Percentiles rank a stretch among this genome's conserved stretches.
Evolutionary conservation across 2,329 filamentous ascomycete species (phyloP).

Genomic region (Emergomyces pasteurianus): DNA sequence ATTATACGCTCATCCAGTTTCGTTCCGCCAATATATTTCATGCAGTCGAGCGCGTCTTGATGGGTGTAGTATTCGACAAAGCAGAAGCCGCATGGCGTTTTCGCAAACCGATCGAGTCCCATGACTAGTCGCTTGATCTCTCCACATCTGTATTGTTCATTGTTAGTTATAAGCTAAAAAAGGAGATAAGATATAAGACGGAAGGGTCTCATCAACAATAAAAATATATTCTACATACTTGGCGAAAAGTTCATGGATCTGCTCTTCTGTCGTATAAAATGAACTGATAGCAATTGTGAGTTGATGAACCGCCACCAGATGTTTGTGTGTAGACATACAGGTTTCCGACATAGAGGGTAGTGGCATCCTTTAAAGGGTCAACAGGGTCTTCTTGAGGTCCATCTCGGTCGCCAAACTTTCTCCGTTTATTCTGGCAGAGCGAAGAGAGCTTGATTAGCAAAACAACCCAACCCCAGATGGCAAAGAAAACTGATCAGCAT

Average conservation of each 20-base stretch:
- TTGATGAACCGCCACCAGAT: neutral
- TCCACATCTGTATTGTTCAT: slow-evolving; percentile 47
- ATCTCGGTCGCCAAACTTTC: slow-evolving; percentile 47
- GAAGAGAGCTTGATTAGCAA: neutral
- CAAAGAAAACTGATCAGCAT: neutral
- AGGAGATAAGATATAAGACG: neutral
- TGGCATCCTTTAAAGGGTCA: slow-evolving; percentile 73
- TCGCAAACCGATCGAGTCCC: slow-evolving; percentile 92
- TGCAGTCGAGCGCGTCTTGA: slow-evolving; percentile 89
- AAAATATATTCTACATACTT: slow-evolving; percentile 45
- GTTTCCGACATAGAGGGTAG: slow-evolving; percentile 96
- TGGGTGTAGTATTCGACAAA: slow-evolving; percentile 99
- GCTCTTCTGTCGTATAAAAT: slow-evolving; percentile 97
- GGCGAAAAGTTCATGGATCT: slow-evolving; percentile 92
- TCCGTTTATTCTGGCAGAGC: slow-evolving; percentile 53
- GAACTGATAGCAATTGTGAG: slow-evolving; percentile 44
- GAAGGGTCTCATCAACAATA: neutral
- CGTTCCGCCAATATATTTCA: slow-evolving; percentile 97
- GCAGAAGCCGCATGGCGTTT: slow-evolving; percentile 97
- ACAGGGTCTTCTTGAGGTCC: slow-evolving; percentile 50
- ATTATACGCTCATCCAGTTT: slow-evolving; percentile 97
- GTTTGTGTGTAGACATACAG: slow-evolving; percentile 46
- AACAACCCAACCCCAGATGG: neutral
- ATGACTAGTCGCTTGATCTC: slow-evolving; percentile 98
- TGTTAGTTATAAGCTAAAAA: slow-evolving; percentile 5